phyloP scores from a whole-genome alignment of 2,329 filamentous ascomycete genomes.

The Lecanicillium sp. region DNA sequence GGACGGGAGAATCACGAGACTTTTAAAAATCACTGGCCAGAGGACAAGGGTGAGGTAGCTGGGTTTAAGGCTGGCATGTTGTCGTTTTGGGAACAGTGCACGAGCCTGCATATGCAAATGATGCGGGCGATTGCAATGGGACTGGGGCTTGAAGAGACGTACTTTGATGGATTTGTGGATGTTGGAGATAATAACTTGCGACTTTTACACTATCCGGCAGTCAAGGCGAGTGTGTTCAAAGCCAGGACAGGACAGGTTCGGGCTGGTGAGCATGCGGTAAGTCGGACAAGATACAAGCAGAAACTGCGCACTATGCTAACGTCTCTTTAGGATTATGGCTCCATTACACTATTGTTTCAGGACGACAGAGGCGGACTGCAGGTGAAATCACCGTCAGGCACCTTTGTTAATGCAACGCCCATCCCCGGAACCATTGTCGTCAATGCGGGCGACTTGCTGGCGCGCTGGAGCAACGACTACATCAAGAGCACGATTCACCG shows the following conservation, averaged over 20 bases:
- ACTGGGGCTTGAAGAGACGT: slow-evolving; percentile 60
- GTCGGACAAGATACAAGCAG: slow-evolving; percentile 10
- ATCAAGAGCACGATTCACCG: slow-evolving; percentile 88
- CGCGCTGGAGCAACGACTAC: slow-evolving; percentile 82
- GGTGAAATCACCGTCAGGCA: slow-evolving; percentile 61
- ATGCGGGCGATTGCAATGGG: slow-evolving; percentile 83
- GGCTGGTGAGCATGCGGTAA: slow-evolving; percentile 64
- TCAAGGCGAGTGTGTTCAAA: slow-evolving; percentile 56
- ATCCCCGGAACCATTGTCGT: slow-evolving; percentile 77
- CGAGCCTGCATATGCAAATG: slow-evolving; percentile 63
- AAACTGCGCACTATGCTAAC: no score
- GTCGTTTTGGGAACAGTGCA: slow-evolving; percentile 66
- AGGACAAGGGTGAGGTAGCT: slow-evolving; percentile 29
- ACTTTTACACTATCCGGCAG: slow-evolving; percentile 68
- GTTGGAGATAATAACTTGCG: slow-evolving; percentile 63
- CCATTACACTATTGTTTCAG: slow-evolving; percentile 55
- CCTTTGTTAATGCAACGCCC: slow-evolving; percentile 75
- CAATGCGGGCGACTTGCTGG: slow-evolving; percentile 81
- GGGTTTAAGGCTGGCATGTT: slow-evolving; percentile 68
- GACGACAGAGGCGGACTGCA: slow-evolving; percentile 48
- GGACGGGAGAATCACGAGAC: slow-evolving; percentile 50
- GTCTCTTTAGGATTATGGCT: slow-evolving; percentile 42
- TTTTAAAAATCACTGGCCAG: slow-evolving; percentile 71
- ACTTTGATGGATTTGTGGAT: slow-evolving; percentile 70
- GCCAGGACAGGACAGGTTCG: slow-evolving; percentile 62